Percentiles rank a stretch among this genome's conserved stretches.
Conservation (phyloP, 805 yeast genomes). For the Starmerella floricola region DNA sequence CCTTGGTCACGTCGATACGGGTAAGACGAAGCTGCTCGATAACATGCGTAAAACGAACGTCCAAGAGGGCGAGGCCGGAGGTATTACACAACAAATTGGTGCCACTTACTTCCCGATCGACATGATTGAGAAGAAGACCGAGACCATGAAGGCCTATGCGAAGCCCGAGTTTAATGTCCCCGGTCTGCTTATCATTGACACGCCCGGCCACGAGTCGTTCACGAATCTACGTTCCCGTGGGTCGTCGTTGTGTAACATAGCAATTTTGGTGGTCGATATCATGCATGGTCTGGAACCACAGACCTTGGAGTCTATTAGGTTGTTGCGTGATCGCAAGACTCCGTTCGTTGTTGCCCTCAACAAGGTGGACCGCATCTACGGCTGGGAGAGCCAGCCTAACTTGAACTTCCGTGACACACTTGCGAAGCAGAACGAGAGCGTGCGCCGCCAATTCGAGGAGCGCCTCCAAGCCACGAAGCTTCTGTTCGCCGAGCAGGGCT, state of each 20-base stretch:
- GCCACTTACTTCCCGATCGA: slow-evolving; percentile 98
- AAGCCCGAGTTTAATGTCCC: slow-evolving; percentile 81
- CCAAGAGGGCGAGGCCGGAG: slow-evolving; percentile 99
- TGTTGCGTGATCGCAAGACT: slow-evolving; percentile 92
- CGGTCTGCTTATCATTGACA: slow-evolving; percentile 90
- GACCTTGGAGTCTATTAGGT: slow-evolving; percentile 83
- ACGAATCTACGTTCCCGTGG: slow-evolving; percentile 96
- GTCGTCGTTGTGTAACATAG: slow-evolving; percentile 97
- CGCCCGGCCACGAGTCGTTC: slow-evolving; percentile 99
- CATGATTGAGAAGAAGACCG: slow-evolving; percentile 81
- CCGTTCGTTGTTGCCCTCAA: slow-evolving; percentile 95
- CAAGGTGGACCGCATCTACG: slow-evolving; percentile 94
- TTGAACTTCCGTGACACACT: slow-evolving; percentile 93
- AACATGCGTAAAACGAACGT: slow-evolving; percentile 97
- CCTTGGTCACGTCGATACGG: slow-evolving; percentile 98
- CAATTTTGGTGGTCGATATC: slow-evolving; percentile 93
- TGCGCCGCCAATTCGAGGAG: slow-evolving; percentile 83
- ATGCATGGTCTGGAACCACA: slow-evolving; percentile 99
- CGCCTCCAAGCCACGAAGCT: slow-evolving; percentile 75
- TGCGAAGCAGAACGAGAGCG: slow-evolving; percentile 67
- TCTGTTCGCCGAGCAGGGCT: slow-evolving; percentile 93
- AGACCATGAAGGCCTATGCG: slow-evolving; percentile 77
- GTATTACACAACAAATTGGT: slow-evolving; percentile 99
- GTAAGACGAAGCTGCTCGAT: slow-evolving; percentile 94
- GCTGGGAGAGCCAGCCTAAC: slow-evolving; percentile 84